These are phyloP conservation scores for Cephalotrichum gorgonifer DNA, from an alignment of 2,329 filamentous ascomycete species.

Conservation along the genomic window DNA sequence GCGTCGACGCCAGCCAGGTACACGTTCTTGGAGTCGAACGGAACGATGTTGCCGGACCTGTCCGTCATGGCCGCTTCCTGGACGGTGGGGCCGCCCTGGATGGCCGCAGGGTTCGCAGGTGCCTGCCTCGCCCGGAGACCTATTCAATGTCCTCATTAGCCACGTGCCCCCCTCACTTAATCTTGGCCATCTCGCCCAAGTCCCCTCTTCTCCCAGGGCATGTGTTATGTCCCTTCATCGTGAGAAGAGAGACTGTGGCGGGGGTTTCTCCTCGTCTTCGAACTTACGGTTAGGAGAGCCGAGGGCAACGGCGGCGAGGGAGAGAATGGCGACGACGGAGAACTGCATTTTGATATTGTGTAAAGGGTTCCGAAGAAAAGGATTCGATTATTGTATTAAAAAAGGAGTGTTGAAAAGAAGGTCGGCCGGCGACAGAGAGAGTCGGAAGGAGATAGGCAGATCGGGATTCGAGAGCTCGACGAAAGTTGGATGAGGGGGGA, in stretches of 20 bases:
- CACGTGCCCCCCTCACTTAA: background rate
- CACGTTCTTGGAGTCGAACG: slow-evolving; percentile 32
- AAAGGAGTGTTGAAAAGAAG: slow-evolving; percentile 4
- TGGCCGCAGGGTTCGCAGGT: slow-evolving; percentile 2
- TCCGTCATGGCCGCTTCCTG: slow-evolving; percentile 35
- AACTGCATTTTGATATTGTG: slow-evolving; percentile 24
- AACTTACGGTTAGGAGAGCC: slow-evolving; percentile 19
- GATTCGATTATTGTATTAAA: background rate
- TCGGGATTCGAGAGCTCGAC: background rate
- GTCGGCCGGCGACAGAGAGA: slow-evolving; percentile 6
- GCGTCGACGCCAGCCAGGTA: slow-evolving; percentile 25
- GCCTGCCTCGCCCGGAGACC: background rate
- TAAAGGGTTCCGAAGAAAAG: background rate
- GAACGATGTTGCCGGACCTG: slow-evolving; percentile 30
- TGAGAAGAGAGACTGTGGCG: background rate
- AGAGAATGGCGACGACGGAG: slow-evolving; percentile 33
- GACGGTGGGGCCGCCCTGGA: slow-evolving; percentile 17
- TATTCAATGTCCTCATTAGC: background rate
- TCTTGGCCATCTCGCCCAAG: background rate
- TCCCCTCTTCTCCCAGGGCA: background rate
- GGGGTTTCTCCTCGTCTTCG: too few species aligned
- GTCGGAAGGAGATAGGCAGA: background rate
- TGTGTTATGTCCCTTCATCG: background rate
- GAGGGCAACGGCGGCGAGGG: slow-evolving; percentile 34
- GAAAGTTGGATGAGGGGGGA: background rate